Evolutionary conservation across 805 yeast genomes (phyloP).

Genomic region (Metschnikowia continentalis): DNA sequence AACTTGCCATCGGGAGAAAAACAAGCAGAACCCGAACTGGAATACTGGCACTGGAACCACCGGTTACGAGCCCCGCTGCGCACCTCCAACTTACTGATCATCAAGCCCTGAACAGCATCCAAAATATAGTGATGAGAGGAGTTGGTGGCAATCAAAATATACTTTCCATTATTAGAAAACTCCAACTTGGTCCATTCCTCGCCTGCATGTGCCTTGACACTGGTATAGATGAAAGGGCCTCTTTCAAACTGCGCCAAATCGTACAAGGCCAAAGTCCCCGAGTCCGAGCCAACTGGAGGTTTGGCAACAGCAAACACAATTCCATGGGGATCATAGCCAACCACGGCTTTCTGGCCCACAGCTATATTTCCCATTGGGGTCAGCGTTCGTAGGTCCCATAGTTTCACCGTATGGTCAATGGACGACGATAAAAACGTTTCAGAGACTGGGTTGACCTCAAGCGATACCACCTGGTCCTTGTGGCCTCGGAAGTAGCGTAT

Average conservation of each 20-base stretch:
- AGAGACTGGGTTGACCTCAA: constrained; percentile 69
- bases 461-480: constrained; percentile 62
- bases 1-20: constrained; percentile 41
- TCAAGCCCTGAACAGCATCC: constrained; percentile 66
- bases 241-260: constrained; percentile 56
- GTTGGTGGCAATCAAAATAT: constrained; percentile 53
- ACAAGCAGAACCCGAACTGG: constrained; percentile 29
- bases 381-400: constrained; percentile 81
- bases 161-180: constrained; percentile 74
- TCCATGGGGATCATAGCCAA: constrained; percentile 83
- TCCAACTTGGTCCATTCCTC: constrained; percentile 61
- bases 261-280: constrained; percentile 44
- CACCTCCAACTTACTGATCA: constrained; percentile 28
- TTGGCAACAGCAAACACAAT: constrained; percentile 66
- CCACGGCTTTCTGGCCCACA: constrained; percentile 49
- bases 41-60: constrained; percentile 30
- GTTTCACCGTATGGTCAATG: constrained; percentile 70
- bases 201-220: constrained; percentile 19
- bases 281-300: constrained; percentile 11
- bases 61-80: constrained; percentile 7
- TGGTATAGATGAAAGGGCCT: constrained; percentile 44
- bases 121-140: constrained; percentile 53
- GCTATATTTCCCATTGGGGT: constrained; percentile 57
- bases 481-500: constrained; percentile 88
- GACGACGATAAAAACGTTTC: constrained; percentile 66